Evolutionary conservation across 2,329 filamentous ascomycete genomes (phyloP), one percentile per base, ranked within the genome.

Genomic region (Diaporthe citri): DNA sequence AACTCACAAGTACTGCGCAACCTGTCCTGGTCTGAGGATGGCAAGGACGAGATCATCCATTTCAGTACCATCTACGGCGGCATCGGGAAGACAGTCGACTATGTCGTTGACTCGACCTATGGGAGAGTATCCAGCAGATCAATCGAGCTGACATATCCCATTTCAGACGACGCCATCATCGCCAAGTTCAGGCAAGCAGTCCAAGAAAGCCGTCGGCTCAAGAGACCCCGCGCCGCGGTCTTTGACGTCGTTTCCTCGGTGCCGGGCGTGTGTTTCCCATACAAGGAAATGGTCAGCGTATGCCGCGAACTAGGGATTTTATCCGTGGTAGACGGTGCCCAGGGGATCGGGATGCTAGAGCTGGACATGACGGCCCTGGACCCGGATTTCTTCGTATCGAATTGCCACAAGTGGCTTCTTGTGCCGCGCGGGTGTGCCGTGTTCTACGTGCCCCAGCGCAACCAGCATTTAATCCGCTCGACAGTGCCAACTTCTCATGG

Each of bases 341-440:
- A 98, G 83, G 93, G 93, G 1, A 85, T 97, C 34, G 96, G 96
- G 2, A 93, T 97, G 83, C 88, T 98, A 10, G 87, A 89, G 1
- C 83, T 98, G 10, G 90, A 97, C 82, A 84, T 98, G 20, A 77
- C 81, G 0, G 82, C 84, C 5, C 85, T 95, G 3, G 90, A 95
- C 77, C 92, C 95, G 0, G 96, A 98, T 83, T 98, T 97, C 85
- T 94, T 97, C 80, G 89, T 96, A 20, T 93, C 89, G 73, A 98
- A 98, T 82, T 94, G 92, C 79, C 94, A 97, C 86, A 97, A 97
- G 86, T 98, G 96, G 96, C 90, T 98, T 10, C 92, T 91, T 80
- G 90, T 91, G 0, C 96, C 96, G 0, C 91, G 96, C 43, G 93
- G 93, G 22, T 95, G 93, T 81, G 95, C 95, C 3, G 86, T 97